Base-by-base conservation (phyloP, 2,329 filamentous ascomycete species). In the Talaromyces sp. region DNA sequence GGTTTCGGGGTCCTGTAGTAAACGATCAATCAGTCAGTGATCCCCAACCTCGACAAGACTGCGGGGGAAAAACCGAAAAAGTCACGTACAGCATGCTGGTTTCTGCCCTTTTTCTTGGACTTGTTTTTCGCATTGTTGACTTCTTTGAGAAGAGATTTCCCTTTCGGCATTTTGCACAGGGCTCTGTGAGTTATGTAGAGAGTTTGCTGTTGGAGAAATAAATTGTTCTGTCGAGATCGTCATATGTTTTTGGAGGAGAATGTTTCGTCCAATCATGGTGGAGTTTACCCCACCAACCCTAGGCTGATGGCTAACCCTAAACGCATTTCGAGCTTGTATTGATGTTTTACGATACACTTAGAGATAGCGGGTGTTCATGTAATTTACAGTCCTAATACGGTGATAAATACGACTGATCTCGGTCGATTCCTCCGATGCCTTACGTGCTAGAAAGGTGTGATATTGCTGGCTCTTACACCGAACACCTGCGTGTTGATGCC, bases 1-100 rank as follows among this genome's bases (percentile, higher is more conserved):
- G 1, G 86, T 86, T 64, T 86, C 81, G 5, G 88, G 85, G 19
- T 78, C 80, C 79, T 88, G 69, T 67, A 50, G 24, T 22, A 64
- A 54, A n/a, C 69, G 8, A 7, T 27, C 24, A 27, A 24, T 31
- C 7, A 50, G 24, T 31, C 24, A 9, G 3, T 19, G 33, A 37
- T 8, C 6, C 31, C 14, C 24, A 33, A 27, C 19, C 5, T 49
- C 6, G 27, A 31, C 16, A 4, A 2, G 8, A 59, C 2, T 59
- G 56, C 56, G 56, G 56, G 56, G 56, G 27, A 35, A 22, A n/a
- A 10, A 3, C 5, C 3, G 7, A 56, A 37, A 39, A 57, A 57
- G 9, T 37, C 9, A 37, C 69, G 60, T 72, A 81, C 79, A 72
- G 76, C 73, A 68, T 78, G 77, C 22, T 74, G 73, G 14, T 62